A percentile compares a stretch with the other conserved stretches of the same genome.
phyloP scores from a whole-genome alignment of 257 asterid genomes.

The Buddleja alternifolia region DNA sequence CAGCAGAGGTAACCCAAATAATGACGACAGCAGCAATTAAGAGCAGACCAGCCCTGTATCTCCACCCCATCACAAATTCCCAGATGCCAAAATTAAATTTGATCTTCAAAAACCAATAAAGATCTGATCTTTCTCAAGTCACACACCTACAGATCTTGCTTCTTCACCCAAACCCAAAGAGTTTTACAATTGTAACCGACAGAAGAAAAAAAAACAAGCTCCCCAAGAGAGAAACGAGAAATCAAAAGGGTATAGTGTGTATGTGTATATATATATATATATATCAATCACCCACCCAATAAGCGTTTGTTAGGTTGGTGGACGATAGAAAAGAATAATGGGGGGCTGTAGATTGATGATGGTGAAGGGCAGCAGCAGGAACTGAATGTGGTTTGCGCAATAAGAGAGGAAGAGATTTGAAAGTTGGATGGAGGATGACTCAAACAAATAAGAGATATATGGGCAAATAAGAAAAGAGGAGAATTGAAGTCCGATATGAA shows the following conservation, averaged over 20 bases:
- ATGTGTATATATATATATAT: too few relatives aligned
- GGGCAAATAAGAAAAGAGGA: too few relatives aligned
- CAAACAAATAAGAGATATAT: too few relatives aligned
- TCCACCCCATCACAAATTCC: constrained; percentile 80
- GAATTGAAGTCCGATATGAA: too few relatives aligned
- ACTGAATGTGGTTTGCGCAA: constrained; percentile 3
- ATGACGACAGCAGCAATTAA: constrained; percentile 89
- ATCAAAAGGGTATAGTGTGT: constrained; percentile 1
- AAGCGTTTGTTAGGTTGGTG: constrained; percentile 27
- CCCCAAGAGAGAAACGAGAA: background rate
- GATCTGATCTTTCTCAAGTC: constrained; percentile 42
- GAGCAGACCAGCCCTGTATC: constrained; percentile 79
- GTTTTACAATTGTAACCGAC: constrained; percentile 25
- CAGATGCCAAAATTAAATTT: constrained; percentile 42
- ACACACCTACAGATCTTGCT: constrained; percentile 35
- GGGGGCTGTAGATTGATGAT: constrained; percentile 23
- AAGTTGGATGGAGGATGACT: background rate
- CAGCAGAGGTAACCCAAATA: constrained; percentile 99
- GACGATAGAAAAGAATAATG: constrained; percentile 13
- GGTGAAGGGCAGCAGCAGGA: constrained; percentile 14
- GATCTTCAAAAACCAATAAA: constrained; percentile 34
- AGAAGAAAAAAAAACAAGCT: constrained; percentile 17
- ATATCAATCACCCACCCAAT: too few relatives aligned
- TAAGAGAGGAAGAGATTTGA: too few relatives aligned
- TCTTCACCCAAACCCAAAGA: constrained; percentile 14